Evolutionary conservation across 2,329 filamentous ascomycete genomes (phyloP), one percentile per base, ranked within the genome.

Genomic region (Stemphylium lycopersici): DNA sequence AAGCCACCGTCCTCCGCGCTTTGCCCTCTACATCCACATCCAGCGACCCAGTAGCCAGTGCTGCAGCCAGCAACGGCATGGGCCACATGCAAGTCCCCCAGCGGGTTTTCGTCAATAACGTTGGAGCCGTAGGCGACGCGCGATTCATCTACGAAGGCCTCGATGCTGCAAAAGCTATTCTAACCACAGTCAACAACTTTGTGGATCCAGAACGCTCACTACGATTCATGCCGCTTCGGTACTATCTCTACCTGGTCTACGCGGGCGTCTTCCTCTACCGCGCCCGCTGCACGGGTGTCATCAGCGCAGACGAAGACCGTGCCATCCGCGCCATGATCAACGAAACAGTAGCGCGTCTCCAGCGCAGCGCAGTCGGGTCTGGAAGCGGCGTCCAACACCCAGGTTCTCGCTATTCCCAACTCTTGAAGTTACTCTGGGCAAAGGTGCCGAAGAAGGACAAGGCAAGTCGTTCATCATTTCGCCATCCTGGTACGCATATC

Each of bases 1-100:
- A 91, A 68, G 88, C 88, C 2, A 89, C 87, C 0, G 84, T 83
- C 18, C 77, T 79, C 20, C 75, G 78, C 29, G 77, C 77, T 12
- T 61, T 79, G 0, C 76, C 77, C 6, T 59, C 70, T 22, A 61
- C 63, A 6, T 57, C 63, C 7, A 40, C 55, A 20, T 43, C 65
- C 6, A 43, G 55, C 15, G 55, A 60, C 10, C 40, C 58, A 4
- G 31, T 47, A 31, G 33, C 24, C 24, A 49, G 42, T 16, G 15
- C 22, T n/a, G 32, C 16, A 40, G 44, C 42, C 3, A 54, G 36
- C 34, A 48, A 33, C 15, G 36, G 26, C 8, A 49, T 42, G 38
- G 43, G 55, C 6, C 49, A 49, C 18, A 74, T 75, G 61, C 75
- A 77, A 37, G 67, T 67, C 1, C 75, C 77, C 3, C 72, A 76